phyloP scores from a whole-genome alignment of 2,329 filamentous ascomycete species.

The Claviceps arundinis region DNA sequence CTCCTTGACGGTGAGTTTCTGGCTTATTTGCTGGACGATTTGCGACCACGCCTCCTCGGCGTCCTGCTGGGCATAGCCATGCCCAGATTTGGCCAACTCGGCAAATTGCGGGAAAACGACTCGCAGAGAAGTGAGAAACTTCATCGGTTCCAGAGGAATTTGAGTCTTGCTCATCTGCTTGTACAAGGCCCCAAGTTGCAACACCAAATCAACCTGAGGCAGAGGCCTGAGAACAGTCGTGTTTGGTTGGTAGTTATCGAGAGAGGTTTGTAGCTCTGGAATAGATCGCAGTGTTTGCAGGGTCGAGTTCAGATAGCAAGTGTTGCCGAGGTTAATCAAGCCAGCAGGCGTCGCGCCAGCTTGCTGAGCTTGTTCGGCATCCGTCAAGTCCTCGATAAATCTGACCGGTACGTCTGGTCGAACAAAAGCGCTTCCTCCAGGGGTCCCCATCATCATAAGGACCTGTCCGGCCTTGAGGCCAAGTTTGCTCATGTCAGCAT shows the following conservation, averaged over 20 bases:
- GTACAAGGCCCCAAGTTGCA: conserved; percentile 70
- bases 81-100: conserved; percentile 68
- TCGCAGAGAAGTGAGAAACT: conserved; percentile 72
- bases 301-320: conserved; percentile 95
- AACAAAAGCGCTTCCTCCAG: conserved; percentile 51
- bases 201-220: conserved; percentile 54
- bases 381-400: conserved; percentile 96
- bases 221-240: conserved; percentile 27
- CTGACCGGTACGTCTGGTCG: conserved; percentile 71
- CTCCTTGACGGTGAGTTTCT: conserved; percentile 58
- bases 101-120: conserved; percentile 82
- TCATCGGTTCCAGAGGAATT: conserved; percentile 68
- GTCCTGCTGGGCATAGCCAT: conserved; percentile 92
- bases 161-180: conserved; percentile 83
- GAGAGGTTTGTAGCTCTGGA: conserved; percentile 75
- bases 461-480: conserved; percentile 73
- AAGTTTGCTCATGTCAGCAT: conserved; percentile 72
- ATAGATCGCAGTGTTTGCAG: conserved; percentile 82
- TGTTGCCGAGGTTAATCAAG: conserved; percentile 87
- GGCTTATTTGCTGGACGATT: conserved; percentile 70
- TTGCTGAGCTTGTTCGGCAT: conserved; percentile 73
- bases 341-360: conserved; percentile 79
- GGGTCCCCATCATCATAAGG: conserved; percentile 95
- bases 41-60: conserved; percentile 98
- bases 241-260: conserved; percentile 42